Percentiles rank a stretch among this genome's conserved stretches.
These are phyloP conservation scores for Cladosporium sp. DNA, from an alignment of 2,329 filamentous ascomycete genomes.

Conservation along the genomic window DNA sequence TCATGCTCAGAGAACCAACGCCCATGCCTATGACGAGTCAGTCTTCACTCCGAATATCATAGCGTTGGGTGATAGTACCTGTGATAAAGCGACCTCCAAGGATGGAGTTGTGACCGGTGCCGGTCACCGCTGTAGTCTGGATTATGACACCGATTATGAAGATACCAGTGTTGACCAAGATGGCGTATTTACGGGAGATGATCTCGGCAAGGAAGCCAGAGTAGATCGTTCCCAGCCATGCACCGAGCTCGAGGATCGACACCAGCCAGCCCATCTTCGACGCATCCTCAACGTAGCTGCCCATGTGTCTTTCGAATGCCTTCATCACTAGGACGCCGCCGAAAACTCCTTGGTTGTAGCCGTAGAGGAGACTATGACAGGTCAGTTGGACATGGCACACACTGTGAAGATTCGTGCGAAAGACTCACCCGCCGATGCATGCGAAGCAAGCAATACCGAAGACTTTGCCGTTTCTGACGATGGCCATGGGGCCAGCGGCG, in stretches of 20 bases:
- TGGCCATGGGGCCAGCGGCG: conserved; percentile 47
- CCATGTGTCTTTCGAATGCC: conserved; percentile 48
- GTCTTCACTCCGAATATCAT: conserved; percentile 40
- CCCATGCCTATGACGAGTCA: conserved; percentile 70
- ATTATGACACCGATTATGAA: conserved; percentile 72
- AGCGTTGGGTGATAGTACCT: conserved; percentile 24
- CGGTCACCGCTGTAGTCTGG: conserved; percentile 61
- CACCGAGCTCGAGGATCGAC: conserved; percentile 72
- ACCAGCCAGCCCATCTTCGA: conserved; percentile 51
- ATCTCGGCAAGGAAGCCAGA: conserved; percentile 72
- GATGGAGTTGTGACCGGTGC: conserved; percentile 59
- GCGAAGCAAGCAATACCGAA: conserved; percentile 58
- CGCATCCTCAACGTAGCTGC: conserved; percentile 36
- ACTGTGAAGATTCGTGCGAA: conserved; percentile 33
- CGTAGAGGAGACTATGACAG: conserved; percentile 48
- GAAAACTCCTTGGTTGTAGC: conserved; percentile 76
- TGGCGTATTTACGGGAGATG: conserved; percentile 67
- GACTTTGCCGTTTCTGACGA: conserved; percentile 55
- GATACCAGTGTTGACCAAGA: conserved; percentile 64
- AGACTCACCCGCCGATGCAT: conserved; percentile 44
- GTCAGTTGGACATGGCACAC: background rate
- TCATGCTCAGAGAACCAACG: conserved; percentile 68
- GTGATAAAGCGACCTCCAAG: conserved; percentile 72
- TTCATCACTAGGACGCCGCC: conserved; percentile 63
- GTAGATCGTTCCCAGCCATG: conserved; percentile 72